A percentile compares a stretch with the other conserved stretches of the same genome.
Conservation (phyloP, 495 filamentous ascomycete species). For the Aspergillus sclerotioniger region DNA sequence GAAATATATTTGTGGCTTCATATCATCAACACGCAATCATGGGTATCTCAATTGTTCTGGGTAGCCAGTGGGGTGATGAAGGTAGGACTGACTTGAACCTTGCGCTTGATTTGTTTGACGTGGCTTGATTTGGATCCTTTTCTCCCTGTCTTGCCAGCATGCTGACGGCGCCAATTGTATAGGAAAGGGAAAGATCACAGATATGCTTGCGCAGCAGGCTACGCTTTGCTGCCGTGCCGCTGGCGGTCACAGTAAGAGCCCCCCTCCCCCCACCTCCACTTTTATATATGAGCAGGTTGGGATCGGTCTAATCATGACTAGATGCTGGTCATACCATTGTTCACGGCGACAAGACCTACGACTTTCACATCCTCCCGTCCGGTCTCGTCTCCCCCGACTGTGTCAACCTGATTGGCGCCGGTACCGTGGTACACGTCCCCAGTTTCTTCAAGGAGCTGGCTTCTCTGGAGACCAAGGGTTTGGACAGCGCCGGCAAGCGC, state of each 20-base stretch:
- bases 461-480: conserved; percentile 67
- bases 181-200: conserved; percentile 71
- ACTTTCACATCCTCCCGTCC: conserved; percentile 72
- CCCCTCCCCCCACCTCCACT: background rate
- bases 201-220: conserved; percentile 58
- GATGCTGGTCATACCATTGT: conserved; percentile 60
- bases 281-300: background rate
- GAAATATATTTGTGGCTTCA: conserved; percentile 1
- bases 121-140: background rate
- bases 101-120: background rate
- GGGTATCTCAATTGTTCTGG: conserved; percentile 59
- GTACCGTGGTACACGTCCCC: conserved; percentile 80
- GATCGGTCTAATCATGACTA: conserved; percentile 10
- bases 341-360: conserved; percentile 57
- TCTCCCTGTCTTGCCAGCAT: background rate
- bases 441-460: conserved; percentile 85
- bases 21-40: conserved; percentile 32
- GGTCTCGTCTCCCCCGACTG: conserved; percentile 74
- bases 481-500: conserved; percentile 60
- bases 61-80: conserved; percentile 70
- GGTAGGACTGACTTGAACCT: conserved; percentile 30
- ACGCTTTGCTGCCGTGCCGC: conserved; percentile 61
- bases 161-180: conserved; percentile 13
- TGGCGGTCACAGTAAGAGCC: conserved; percentile 61
- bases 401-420: conserved; percentile 82